Evolutionary conservation across 2,329 filamentous ascomycete genomes (phyloP).

Genomic region (Sclerotiophoma versabilis): DNA sequence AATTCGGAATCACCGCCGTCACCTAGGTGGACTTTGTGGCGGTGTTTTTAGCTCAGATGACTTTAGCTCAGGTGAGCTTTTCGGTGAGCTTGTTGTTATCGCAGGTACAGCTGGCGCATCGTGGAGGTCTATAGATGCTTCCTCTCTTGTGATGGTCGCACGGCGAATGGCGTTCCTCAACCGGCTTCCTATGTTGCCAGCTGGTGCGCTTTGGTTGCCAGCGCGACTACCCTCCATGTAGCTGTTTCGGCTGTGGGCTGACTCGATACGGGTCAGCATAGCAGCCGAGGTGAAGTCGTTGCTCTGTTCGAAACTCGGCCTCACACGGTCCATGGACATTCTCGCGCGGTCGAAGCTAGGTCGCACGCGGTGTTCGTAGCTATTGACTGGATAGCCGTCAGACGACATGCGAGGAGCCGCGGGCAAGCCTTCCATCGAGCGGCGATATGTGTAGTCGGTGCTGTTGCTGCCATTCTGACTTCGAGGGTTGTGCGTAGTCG

Average conservation of each 20-base stretch:
- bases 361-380: conserved; percentile 57
- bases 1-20: conserved; percentile 17
- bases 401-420: conserved; percentile 41
- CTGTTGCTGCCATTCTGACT: conserved; percentile 94
- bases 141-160: conserved; percentile 38
- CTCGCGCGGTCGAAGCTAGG: conserved; percentile 90
- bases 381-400: conserved; percentile 26
- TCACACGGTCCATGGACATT: conserved; percentile 83
- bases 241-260: conserved; percentile 54
- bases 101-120: conserved; percentile 27
- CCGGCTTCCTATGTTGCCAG: conserved; percentile 25
- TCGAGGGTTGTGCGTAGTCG: conserved; percentile 71
- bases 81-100: conserved; percentile 10
- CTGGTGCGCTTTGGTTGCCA: conserved; percentile 16
- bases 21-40: conserved; percentile 24
- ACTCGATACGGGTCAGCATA: conserved; percentile 83
- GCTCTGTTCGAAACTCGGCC: conserved; percentile 84
- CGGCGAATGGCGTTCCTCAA: conserved; percentile 37
- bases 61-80: conserved; percentile 5
- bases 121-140: conserved; percentile 29
- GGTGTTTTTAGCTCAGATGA: conserved; percentile 18
- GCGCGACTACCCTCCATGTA: conserved; percentile 11
- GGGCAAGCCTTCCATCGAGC: conserved; percentile 43
- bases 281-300: conserved; percentile 92
- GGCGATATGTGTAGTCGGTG: conserved; percentile 78